Percentiles rank a stretch among this genome's conserved stretches.
phyloP scores from a whole-genome alignment of 2,329 filamentous ascomycete genomes.

The Neopestalotiopsis rosae region DNA sequence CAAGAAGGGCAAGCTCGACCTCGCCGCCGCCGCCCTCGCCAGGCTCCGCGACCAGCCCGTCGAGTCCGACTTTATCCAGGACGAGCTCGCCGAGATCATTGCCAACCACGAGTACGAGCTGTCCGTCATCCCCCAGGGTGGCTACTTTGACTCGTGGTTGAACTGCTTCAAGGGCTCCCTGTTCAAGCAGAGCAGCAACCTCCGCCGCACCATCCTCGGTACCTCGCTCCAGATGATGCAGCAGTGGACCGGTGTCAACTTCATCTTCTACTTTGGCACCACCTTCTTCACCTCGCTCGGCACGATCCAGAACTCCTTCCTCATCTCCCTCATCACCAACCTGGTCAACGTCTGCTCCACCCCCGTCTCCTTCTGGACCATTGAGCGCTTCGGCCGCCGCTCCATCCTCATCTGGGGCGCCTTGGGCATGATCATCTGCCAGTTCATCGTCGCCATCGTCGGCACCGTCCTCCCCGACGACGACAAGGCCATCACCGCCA shows the following conservation, averaged over 20 bases:
- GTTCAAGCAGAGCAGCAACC: conserved; percentile 66
- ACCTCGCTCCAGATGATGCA: conserved; percentile 39
- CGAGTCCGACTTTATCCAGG: conserved; percentile 76
- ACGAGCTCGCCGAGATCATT: conserved; percentile 83
- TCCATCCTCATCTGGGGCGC: conserved; percentile 72
- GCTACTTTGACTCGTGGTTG: conserved; percentile 72
- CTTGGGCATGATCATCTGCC: conserved; percentile 70
- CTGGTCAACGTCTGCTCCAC: conserved; percentile 79
- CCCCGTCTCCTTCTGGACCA: conserved; percentile 73
- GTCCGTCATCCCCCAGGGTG: conserved; percentile 66
- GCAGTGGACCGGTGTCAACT: conserved; percentile 66
- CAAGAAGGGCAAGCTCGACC: conserved; percentile 73
- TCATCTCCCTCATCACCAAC: conserved; percentile 75
- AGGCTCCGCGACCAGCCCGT: conserved; percentile 75
- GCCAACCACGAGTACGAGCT: conserved; percentile 90
- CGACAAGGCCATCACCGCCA: conserved; percentile 45
- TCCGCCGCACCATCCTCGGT: conserved; percentile 63
- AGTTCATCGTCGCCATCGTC: conserved; percentile 73
- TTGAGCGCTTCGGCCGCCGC: conserved; percentile 74
- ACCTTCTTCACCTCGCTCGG: conserved; percentile 72
- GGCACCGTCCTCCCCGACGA: conserved; percentile 48
- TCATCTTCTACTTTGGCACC: conserved; percentile 75
- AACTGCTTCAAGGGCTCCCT: conserved; percentile 72
- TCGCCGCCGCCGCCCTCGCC: conserved; percentile 66
- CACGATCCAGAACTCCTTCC: conserved; percentile 70